Evolutionary conservation across 2,329 filamentous ascomycete species (phyloP).

Genomic region (Epichloe festucae): DNA sequence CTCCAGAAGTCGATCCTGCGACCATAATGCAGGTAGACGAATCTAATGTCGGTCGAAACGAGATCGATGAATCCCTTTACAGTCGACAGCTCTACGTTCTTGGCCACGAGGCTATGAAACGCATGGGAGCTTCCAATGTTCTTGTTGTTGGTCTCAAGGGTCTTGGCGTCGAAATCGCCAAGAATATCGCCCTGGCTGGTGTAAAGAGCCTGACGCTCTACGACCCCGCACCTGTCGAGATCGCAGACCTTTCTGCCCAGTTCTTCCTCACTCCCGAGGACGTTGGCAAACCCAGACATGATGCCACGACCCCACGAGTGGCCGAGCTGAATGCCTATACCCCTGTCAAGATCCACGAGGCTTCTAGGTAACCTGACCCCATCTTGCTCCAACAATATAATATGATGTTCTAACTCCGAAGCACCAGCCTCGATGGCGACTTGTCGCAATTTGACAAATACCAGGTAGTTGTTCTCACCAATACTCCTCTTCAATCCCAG

Average conservation of each 20-base stretch:
- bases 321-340: conserved; percentile 95
- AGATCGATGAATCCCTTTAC: conserved; percentile 63
- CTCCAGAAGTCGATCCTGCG: conserved; percentile 47
- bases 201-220: conserved; percentile 94
- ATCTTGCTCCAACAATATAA: conserved; percentile 4
- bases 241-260: conserved; percentile 87
- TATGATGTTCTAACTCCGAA: background rate
- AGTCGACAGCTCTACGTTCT: conserved; percentile 61
- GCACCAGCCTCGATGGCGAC: conserved; percentile 58
- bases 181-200: conserved; percentile 94
- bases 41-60: conserved; percentile 38
- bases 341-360: conserved; percentile 66
- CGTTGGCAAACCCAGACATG: conserved; percentile 81
- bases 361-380: conserved; percentile 30
- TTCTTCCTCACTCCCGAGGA: conserved; percentile 88
- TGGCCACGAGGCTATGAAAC: conserved; percentile 85
- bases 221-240: conserved; percentile 72
- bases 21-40: conserved; percentile 55
- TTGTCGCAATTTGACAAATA: conserved; percentile 76
- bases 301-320: conserved; percentile 75
- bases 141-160: conserved; percentile 87
- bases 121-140: conserved; percentile 93
- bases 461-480: conserved; percentile 85
- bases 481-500: conserved; percentile 69
- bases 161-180: conserved; percentile 93